Evolutionary conservation across 2,329 filamentous ascomycete species (phyloP).

Genomic region (Xylaria sp.): DNA sequence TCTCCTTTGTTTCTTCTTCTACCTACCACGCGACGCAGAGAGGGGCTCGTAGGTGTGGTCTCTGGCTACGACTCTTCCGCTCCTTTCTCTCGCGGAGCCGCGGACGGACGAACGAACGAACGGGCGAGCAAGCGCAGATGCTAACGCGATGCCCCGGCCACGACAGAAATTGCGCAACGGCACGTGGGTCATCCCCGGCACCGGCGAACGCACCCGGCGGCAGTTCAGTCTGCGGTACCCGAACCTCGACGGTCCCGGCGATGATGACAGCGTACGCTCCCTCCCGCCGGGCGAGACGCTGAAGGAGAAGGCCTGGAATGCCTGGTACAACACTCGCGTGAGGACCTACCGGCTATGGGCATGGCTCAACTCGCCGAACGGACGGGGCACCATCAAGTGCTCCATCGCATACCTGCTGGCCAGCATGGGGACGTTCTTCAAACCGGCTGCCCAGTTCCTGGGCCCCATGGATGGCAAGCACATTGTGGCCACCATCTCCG

Average conservation of each 20-base stretch:
- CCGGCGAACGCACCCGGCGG: slow-evolving; percentile 80
- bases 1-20: slow-evolving; percentile 1
- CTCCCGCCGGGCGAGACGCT: slow-evolving; percentile 41
- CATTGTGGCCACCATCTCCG: slow-evolving; percentile 88
- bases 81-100: slow-evolving; percentile 5
- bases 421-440: slow-evolving; percentile 82
- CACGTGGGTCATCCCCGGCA: slow-evolving; percentile 83
- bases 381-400: slow-evolving; percentile 85
- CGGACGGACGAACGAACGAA: not conserved
- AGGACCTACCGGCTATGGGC: slow-evolving; percentile 48
- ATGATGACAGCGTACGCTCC: slow-evolving; percentile 38
- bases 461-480: slow-evolving; percentile 91
- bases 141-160: slow-evolving; percentile 54
- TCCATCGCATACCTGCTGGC: slow-evolving; percentile 86
- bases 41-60: not conserved
- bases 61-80: slow-evolving; percentile 8
- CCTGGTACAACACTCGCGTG: slow-evolving; percentile 43
- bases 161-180: slow-evolving; percentile 75
- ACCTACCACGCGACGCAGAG: not conserved
- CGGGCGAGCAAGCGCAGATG: slow-evolving; percentile 41
- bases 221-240: slow-evolving; percentile 72
- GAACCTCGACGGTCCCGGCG: slow-evolving; percentile 42
- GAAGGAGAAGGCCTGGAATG: slow-evolving; percentile 39
- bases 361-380: slow-evolving; percentile 72
- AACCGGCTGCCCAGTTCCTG: slow-evolving; percentile 70